These are phyloP conservation scores for Bruguiera gymnorhiza DNA, from an alignment of 345 rosid genomes.

Conservation along the genomic window DNA sequence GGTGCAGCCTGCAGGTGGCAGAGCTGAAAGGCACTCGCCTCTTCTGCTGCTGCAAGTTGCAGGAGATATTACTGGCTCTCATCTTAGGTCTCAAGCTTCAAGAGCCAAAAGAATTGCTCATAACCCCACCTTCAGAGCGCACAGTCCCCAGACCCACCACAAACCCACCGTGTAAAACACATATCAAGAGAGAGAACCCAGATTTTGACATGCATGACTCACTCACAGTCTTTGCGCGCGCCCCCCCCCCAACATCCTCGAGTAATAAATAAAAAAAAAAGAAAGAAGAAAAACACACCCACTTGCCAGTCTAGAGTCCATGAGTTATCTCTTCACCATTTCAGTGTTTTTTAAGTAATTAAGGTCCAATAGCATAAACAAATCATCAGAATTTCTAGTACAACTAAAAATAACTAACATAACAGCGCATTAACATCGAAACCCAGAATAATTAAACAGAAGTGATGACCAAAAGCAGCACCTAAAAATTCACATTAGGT, in stretches of 20 bases:
- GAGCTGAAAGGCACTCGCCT: background rate
- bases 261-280: too few relatives aligned
- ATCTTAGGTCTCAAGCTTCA: slow-evolving; percentile 6
- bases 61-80: background rate
- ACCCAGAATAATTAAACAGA: background rate
- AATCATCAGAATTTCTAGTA: too few relatives aligned
- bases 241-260: background rate
- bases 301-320: too few relatives aligned
- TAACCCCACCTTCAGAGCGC: too few relatives aligned
- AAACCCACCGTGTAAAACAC: background rate
- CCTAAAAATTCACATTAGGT: background rate
- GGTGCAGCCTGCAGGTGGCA: background rate
- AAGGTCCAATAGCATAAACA: too few relatives aligned
- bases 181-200: background rate
- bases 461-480: background rate
- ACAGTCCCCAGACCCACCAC: background rate
- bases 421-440: background rate
- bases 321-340: too few relatives aligned
- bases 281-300: too few relatives aligned
- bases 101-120: slow-evolving; percentile 1
- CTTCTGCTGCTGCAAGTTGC: background rate
- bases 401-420: background rate
- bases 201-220: slow-evolving; percentile 5
- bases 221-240: background rate
- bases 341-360: too few relatives aligned